Evolutionary conservation across 1,139 yeast species (phyloP).

Genomic region (Hansenula sp.): DNA sequence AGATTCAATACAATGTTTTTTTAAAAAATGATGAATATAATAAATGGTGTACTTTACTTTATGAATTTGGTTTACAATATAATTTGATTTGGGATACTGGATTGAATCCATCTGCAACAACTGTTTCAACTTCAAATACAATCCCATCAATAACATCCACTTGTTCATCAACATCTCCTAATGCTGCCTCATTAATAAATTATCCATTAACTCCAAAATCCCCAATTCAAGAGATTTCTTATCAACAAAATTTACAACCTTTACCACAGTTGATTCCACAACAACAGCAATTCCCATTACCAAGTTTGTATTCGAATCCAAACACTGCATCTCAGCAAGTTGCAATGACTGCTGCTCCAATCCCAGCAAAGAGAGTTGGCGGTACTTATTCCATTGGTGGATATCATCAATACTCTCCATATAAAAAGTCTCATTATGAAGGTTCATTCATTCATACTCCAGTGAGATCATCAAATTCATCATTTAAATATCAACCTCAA

Average conservation of each 20-base stretch:
- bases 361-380: neutral
- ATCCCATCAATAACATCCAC: conserved; percentile 4
- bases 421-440: neutral
- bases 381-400: too few species aligned
- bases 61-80: conserved; percentile 5
- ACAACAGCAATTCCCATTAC: neutral
- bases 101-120: conserved; percentile 2
- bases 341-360: neutral
- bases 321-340: too few species aligned
- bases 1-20: conserved; percentile 18
- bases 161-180: neutral
- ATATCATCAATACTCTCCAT: neutral
- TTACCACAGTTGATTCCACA: neutral
- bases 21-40: conserved; percentile 6
- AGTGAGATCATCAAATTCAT: too few species aligned
- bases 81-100: conserved; percentile 3
- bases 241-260: neutral
- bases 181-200: neutral
- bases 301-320: neutral
- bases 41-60: conserved; percentile 9
- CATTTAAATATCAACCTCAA: neutral
- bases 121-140: neutral
- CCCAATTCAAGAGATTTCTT: conserved; percentile 10
- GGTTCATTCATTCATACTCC: too few species aligned
- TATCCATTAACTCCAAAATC: conserved; percentile 20